Percentiles rank a stretch among this genome's conserved stretches.
phyloP scores from a whole-genome alignment of 352 stramenopile genomes.

The Globisporangium orthogonon region DNA sequence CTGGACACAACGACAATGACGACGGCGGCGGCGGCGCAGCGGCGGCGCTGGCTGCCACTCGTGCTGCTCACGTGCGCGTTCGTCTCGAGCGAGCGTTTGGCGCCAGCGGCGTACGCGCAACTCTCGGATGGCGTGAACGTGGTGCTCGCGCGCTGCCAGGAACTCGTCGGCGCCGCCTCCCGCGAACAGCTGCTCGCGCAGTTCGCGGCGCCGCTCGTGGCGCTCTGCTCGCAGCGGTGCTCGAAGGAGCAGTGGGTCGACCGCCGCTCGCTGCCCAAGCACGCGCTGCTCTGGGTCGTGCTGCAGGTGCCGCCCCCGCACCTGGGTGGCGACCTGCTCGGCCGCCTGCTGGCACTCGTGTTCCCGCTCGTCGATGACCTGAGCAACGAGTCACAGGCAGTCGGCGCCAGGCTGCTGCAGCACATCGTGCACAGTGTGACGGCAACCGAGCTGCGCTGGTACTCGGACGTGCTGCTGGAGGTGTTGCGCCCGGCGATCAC shows the following conservation, averaged over 20 bases:
- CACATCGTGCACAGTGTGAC: constrained; percentile 65
- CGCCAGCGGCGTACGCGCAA: constrained; percentile 15
- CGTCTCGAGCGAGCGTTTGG: constrained; percentile 18
- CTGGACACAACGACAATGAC: neutral
- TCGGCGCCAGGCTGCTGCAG: constrained; percentile 51
- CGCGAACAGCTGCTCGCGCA: constrained; percentile 17
- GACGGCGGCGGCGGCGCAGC: constrained; percentile 5
- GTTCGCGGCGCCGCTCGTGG: constrained; percentile 31
- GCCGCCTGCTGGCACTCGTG: constrained; percentile 64
- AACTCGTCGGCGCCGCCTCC: constrained; percentile 7
- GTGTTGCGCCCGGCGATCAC: constrained; percentile 64
- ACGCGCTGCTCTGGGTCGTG: constrained; percentile 48
- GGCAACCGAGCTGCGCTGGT: constrained; percentile 74
- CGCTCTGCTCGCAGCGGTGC: constrained; percentile 41
- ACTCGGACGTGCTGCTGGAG: constrained; percentile 67
- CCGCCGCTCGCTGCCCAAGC: constrained; percentile 35
- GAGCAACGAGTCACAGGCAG: constrained; percentile 45
- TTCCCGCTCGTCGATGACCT: constrained; percentile 79
- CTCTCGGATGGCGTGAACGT: constrained; percentile 10
- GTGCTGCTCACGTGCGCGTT: constrained; percentile 30
- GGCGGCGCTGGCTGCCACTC: constrained; percentile 34
- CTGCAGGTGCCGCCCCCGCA: constrained; percentile 50
- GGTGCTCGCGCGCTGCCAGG: constrained; percentile 17
- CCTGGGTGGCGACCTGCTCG: constrained; percentile 62
- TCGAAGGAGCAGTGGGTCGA: constrained; percentile 67